Percentiles rank a stretch among this genome's conserved stretches.
phyloP scores from a whole-genome alignment of 179 eudicot genomes.

The Amaranthus tricolor region DNA sequence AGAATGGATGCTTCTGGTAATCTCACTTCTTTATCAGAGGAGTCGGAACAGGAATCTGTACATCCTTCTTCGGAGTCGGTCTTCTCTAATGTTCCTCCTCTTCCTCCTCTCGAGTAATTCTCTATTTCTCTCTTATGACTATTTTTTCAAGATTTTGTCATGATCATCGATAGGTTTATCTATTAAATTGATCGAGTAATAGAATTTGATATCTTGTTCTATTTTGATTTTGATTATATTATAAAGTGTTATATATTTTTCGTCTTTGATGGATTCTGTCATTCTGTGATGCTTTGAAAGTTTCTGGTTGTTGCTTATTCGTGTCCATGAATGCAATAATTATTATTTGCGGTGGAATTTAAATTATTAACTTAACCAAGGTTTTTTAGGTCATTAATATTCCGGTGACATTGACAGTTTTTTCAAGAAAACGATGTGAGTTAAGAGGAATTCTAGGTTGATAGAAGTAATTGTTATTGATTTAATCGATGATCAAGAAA shows the following conservation, averaged over 20 bases:
- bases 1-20: constrained; percentile 8
- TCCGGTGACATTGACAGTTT: too few species aligned
- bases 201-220: background rate
- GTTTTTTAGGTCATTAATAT: too few species aligned
- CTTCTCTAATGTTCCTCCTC: constrained; percentile 42
- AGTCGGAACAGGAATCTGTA: background rate
- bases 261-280: too few species aligned
- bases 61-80: constrained; percentile 34
- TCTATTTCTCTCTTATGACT: background rate
- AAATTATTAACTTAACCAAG: too few species aligned
- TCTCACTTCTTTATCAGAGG: constrained; percentile 24
- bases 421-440: too few species aligned
- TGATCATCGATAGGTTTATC: background rate
- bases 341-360: too few species aligned
- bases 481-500: too few species aligned
- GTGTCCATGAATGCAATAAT: too few species aligned
- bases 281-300: too few species aligned
- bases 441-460: too few species aligned
- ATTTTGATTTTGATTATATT: background rate
- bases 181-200: background rate
- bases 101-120: constrained; percentile 44
- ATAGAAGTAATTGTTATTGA: too few species aligned
- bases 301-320: too few species aligned
- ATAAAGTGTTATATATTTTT: background rate
- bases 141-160: background rate